A percentile compares a stretch with the other conserved stretches of the same genome.
Conservation (phyloP, 2,329 filamentous ascomycete genomes). For the Fusarium sp. region DNA sequence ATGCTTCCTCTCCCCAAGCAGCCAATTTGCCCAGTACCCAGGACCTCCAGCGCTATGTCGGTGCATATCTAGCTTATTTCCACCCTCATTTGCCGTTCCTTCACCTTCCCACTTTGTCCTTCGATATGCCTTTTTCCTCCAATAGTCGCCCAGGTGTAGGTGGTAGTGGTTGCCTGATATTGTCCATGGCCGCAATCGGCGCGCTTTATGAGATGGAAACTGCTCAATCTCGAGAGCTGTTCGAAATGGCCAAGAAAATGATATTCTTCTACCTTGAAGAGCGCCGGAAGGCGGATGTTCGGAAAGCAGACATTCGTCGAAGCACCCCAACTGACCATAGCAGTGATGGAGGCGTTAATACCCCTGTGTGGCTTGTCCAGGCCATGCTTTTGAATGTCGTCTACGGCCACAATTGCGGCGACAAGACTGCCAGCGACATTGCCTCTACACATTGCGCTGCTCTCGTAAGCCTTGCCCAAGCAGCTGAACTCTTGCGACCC, state of each 20-base stretch:
- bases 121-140: constrained; percentile 80
- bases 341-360: constrained; percentile 75
- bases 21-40: constrained; percentile 80
- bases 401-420: constrained; percentile 94
- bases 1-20: constrained; percentile 65
- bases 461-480: constrained; percentile 89
- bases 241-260: constrained; percentile 95
- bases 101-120: constrained; percentile 90
- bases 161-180: constrained; percentile 85
- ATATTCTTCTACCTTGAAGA: constrained; percentile 94
- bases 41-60: constrained; percentile 91
- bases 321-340: constrained; percentile 63
- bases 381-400: constrained; percentile 97
- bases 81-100: constrained; percentile 96
- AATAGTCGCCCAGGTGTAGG: constrained; percentile 74
- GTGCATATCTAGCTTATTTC: constrained; percentile 90
- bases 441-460: constrained; percentile 93
- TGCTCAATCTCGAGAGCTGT: constrained; percentile 83
- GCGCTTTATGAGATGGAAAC: constrained; percentile 90
- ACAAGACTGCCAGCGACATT: constrained; percentile 91
- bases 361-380: constrained; percentile 94
- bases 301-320: constrained; percentile 70
- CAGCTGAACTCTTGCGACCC: constrained; percentile 77
- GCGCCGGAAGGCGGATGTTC: constrained; percentile 85
- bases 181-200: constrained; percentile 84